Conservation (phyloP, 1,284 basidiomycete species). For the Sutorius eximius region DNA sequence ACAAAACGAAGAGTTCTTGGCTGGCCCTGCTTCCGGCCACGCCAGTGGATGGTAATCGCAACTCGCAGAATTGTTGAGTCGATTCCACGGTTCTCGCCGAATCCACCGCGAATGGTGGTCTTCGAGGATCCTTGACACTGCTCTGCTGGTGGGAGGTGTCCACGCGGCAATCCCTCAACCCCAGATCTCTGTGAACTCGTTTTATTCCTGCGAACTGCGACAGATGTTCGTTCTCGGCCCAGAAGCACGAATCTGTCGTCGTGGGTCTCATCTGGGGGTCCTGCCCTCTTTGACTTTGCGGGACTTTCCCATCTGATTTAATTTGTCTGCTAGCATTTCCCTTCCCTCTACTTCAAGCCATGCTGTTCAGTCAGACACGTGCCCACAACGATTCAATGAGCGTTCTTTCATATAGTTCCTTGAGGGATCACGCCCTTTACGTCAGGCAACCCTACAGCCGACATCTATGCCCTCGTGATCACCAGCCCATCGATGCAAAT, state of each 20-base stretch:
- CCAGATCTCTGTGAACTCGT: conserved; percentile 30
- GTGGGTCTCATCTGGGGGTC: conserved; percentile 1
- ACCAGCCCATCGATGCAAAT: conserved; percentile 26
- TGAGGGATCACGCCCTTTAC: conserved; percentile 28
- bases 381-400: conserved; percentile 12
- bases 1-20: background rate
- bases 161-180: conserved; percentile 11
- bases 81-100: background rate
- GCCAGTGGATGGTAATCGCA: background rate
- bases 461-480: conserved; percentile 37
- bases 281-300: conserved; percentile 27
- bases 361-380: background rate
- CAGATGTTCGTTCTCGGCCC: conserved; percentile 16
- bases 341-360: conserved; percentile 16
- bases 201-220: conserved; percentile 9
- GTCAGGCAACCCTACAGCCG: conserved; percentile 33
- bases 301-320: conserved; percentile 26
- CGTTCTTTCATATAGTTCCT: conserved; percentile 25
- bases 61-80: background rate
- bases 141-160: background rate
- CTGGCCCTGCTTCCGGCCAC: background rate
- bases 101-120: conserved; percentile 6
- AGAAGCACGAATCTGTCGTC: conserved; percentile 26
- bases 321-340: conserved; percentile 19
- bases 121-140: background rate